Evolutionary conservation across 1,284 basidiomycete genomes (phyloP).

Genomic region (Somion occarium): DNA sequence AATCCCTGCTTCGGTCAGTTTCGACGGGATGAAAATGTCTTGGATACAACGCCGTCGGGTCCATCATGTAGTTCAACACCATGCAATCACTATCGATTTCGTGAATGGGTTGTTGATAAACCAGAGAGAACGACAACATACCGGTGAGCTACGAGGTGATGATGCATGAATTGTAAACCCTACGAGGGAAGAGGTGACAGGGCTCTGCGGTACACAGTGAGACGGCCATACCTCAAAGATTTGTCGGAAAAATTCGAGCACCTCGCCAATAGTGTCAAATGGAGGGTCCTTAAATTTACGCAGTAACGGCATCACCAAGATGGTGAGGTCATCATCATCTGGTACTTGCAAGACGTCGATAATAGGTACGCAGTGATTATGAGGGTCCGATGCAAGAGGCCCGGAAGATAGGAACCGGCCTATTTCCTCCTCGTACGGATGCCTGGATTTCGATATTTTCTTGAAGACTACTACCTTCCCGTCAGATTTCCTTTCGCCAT

Average conservation of each 20-base stretch:
- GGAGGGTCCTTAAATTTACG: not conserved
- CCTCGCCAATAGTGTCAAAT: not conserved
- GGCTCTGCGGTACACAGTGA: no score
- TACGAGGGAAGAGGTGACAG: no score
- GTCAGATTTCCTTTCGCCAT: not conserved
- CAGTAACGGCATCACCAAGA: conserved; percentile 1
- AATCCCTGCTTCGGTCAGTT: not conserved
- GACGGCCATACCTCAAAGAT: conserved; percentile 2
- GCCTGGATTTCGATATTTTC: not conserved
- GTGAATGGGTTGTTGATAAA: no score
- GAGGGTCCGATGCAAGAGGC: not conserved
- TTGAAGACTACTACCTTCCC: not conserved
- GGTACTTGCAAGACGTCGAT: not conserved
- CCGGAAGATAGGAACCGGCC: not conserved
- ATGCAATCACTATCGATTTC: no score
- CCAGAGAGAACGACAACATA: no score
- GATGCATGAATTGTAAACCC: conserved; percentile 2
- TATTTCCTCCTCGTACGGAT: not conserved
- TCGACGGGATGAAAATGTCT: not conserved
- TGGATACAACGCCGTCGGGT: not conserved
- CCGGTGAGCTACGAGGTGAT: not conserved
- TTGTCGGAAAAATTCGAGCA: not conserved
- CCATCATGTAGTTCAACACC: conserved; percentile 6
- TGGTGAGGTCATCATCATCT: not conserved
- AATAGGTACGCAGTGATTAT: not conserved